phyloP scores from a whole-genome alignment of 192 early-diverging fungal species.

The Coemansia sp. region DNA sequence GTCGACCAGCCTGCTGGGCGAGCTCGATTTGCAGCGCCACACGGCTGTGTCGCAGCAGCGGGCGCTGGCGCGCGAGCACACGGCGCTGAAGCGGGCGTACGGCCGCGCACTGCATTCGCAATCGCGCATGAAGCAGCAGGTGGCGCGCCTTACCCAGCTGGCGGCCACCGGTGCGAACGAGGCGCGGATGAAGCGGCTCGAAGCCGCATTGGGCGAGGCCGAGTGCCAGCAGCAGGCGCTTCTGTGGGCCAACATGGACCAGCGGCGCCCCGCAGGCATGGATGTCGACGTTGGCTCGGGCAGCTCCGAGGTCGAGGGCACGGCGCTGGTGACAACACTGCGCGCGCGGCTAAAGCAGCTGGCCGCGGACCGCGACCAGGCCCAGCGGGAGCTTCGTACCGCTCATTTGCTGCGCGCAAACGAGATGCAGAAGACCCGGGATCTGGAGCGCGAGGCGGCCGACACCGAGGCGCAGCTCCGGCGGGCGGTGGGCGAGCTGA shows the following conservation, averaged over 20 bases:
- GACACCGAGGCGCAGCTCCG: constrained; percentile 27
- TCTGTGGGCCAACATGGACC: constrained; percentile 38
- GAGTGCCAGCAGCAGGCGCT: constrained; percentile 47
- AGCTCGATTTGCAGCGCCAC: constrained; percentile 37
- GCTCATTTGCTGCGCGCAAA: constrained; percentile 38
- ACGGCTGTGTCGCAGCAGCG: constrained; percentile 29
- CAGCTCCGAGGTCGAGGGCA: constrained; percentile 8
- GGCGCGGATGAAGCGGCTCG: constrained; percentile 38
- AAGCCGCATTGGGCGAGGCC: constrained; percentile 44
- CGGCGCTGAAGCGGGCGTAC: constrained; percentile 32
- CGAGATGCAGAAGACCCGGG: constrained; percentile 33
- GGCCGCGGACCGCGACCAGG: constrained; percentile 27
- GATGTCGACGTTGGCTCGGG: not conserved
- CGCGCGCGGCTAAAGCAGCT: constrained; percentile 28
- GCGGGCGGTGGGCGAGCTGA: constrained; percentile 18
- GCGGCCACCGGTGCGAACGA: constrained; percentile 35
- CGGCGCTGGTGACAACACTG: constrained; percentile 23
- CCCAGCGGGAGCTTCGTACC: constrained; percentile 42
- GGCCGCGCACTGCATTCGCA: constrained; percentile 25
- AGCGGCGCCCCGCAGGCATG: constrained; percentile 8
- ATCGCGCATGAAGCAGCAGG: constrained; percentile 48
- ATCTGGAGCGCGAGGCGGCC: constrained; percentile 38
- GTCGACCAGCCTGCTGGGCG: constrained; percentile 43
- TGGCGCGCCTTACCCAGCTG: constrained; percentile 40
- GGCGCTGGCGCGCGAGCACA: constrained; percentile 31